Evolutionary conservation across 2,329 filamentous ascomycete species (phyloP).

Genomic region (Sclerotiophoma versabilis): DNA sequence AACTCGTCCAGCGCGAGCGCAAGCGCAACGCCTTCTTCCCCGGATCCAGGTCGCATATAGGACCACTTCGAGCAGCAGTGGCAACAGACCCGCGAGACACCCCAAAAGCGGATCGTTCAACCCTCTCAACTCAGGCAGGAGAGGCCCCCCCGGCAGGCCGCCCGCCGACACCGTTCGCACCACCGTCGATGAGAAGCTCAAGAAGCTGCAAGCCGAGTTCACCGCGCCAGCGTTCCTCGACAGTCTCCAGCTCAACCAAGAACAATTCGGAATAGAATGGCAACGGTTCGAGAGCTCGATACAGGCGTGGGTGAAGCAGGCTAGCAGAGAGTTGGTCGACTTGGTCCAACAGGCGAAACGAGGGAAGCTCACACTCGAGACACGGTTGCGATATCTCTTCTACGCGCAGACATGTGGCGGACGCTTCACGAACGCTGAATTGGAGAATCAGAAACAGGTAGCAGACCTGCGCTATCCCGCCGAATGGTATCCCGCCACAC

Average conservation of each 20-base stretch:
- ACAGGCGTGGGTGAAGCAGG: constrained; percentile 29
- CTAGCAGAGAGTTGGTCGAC: constrained; percentile 22
- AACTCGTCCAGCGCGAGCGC: constrained; percentile 21
- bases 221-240: constrained; percentile 30
- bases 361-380: constrained; percentile 44
- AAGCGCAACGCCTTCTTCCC: constrained; percentile 38
- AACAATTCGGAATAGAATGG: constrained; percentile 40
- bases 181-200: constrained; percentile 21
- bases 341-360: constrained; percentile 22
- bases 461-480: constrained; percentile 87
- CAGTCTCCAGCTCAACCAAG: constrained; percentile 34
- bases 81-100: neutral
- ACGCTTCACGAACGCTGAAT: constrained; percentile 46
- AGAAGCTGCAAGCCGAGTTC: constrained; percentile 24
- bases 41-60: constrained; percentile 32
- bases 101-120: neutral
- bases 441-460: constrained; percentile 55
- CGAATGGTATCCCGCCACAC: constrained; percentile 90
- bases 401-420: constrained; percentile 53
- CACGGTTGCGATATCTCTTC: constrained; percentile 73
- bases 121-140: neutral
- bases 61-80: neutral
- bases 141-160: neutral
- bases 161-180: neutral
- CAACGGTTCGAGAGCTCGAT: constrained; percentile 31